Evolutionary conservation across 139 green algal species (phyloP).

Genomic region (Micractinium conductrix): DNA sequence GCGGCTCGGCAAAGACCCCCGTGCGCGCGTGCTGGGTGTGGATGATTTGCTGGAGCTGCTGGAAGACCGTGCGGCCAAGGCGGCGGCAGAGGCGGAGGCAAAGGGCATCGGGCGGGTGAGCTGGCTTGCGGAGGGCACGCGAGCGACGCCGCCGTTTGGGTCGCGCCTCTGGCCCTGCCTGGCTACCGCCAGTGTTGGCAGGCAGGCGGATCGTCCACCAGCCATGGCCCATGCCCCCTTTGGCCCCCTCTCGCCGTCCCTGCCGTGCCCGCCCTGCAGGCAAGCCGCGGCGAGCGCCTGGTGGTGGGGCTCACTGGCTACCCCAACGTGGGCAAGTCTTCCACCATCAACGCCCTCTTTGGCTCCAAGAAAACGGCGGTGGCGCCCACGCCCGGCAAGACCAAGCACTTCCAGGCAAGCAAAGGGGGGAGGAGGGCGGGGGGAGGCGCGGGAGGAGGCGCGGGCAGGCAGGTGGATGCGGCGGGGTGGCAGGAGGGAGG

Average conservation of each 20-base stretch:
- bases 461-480: too few relatives aligned
- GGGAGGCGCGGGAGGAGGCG: too few relatives aligned
- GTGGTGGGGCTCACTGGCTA: conserved; percentile 95
- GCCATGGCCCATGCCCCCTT: too few relatives aligned
- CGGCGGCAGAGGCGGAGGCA: conserved; percentile 31
- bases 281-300: conserved; percentile 45
- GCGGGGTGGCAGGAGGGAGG: too few relatives aligned
- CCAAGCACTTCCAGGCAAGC: conserved; percentile 94
- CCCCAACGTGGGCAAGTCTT: conserved; percentile 97
- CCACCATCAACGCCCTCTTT: conserved; percentile 96
- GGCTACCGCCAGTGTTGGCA: too few relatives aligned
- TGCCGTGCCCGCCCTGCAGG: background rate
- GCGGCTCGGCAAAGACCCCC: conserved; percentile 25
- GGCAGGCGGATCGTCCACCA: too few relatives aligned
- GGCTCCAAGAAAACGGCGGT: conserved; percentile 96
- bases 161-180: too few relatives aligned
- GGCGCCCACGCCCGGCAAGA: conserved; percentile 96
- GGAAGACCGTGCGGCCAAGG: conserved; percentile 31
- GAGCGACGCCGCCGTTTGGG: too few relatives aligned
- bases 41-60: conserved; percentile 59
- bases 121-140: too few relatives aligned
- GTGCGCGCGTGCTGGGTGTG: conserved; percentile 52
- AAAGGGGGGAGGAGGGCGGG: background rate
- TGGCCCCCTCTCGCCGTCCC: too few relatives aligned
- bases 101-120: conserved; percentile 26